Evolutionary conservation across 352 stramenopile species (phyloP), one percentile per base, ranked within the genome.

Genomic region (Globisporangium parvum): DNA sequence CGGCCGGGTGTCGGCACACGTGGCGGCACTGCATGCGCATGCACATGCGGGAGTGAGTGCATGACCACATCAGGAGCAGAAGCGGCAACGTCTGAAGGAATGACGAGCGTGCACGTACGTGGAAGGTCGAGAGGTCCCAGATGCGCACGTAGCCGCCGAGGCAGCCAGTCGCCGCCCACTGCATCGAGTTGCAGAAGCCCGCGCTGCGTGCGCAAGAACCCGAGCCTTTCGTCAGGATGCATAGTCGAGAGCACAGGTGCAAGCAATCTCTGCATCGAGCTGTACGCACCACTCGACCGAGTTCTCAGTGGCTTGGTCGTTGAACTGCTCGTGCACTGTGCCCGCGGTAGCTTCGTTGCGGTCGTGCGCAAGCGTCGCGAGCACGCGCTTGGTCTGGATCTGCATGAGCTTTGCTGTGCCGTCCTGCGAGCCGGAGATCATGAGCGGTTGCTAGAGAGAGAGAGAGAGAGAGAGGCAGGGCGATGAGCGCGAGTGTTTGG

Each of bases 91-190:
- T n/a, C 45, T 48, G 6, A 5, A 6, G 2, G 10, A 12, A 6
- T 9, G 10, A 12, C 31, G 31, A 37, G 31, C 31, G 31, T 12
- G 21, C 8, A 53, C 37, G 55, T 73, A 91, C 83, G 55, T 91
- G 77, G 60, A 91, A 80, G 1, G 80, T 89, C 10, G 79, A 77
- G 44, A 98, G 80, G 70, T 99, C 96, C 95, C 95, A 99, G 62
- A 99, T 97, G 60, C 97, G 97, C 48, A 99, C 60, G 28, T 77
- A 84, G 53, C 96, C 95, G 57, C 97, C 95, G 2, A 98, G 88
- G 35, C 94, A 97, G 26, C 89, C 96, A 1, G 96, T 98, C 20
- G 96, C 95, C 40, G 81, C 91, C 96, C 96, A 99, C 62, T 97
- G 96, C 74, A 95, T 91, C 44, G 89, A 92, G 54, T 81, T 85